These are phyloP conservation scores for Termitomyces sp. DNA, from an alignment of 768 basidiomycete genomes.

Conservation along the genomic window DNA sequence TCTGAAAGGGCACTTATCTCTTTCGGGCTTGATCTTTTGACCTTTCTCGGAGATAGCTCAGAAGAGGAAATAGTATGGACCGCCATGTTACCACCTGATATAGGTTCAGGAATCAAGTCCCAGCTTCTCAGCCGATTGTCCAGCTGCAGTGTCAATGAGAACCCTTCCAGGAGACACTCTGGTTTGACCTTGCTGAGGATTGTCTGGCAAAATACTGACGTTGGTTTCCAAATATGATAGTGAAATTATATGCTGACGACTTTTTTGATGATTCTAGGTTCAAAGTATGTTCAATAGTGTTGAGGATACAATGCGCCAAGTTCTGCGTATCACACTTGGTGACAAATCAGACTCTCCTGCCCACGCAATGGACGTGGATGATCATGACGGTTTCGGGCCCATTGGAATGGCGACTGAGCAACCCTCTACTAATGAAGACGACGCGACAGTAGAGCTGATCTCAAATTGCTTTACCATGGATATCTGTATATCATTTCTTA, in stretches of 20 bases:
- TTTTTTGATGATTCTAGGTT: conserved; percentile 33
- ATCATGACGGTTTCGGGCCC: conserved; percentile 56
- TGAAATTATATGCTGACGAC: neutral
- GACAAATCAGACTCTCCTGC: conserved; percentile 16
- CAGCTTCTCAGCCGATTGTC: conserved; percentile 41
- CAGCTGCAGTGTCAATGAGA: conserved; percentile 5
- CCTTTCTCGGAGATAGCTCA: conserved; percentile 31
- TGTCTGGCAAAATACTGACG: conserved; percentile 70
- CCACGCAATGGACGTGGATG: conserved; percentile 30
- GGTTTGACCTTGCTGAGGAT: conserved; percentile 46
- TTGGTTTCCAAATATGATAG: conserved; percentile 29
- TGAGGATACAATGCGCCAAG: conserved; percentile 28
- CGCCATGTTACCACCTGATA: conserved; percentile 44
- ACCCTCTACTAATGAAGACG: conserved; percentile 25
- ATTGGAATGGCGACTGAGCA: conserved; percentile 37
- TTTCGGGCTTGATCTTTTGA: conserved; percentile 62
- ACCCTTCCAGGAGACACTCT: conserved; percentile 11
- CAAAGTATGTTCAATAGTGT: conserved; percentile 40
- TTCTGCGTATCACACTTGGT: conserved; percentile 37
- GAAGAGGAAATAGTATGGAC: conserved; percentile 28
- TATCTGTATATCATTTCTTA: conserved; percentile 56
- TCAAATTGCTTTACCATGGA: conserved; percentile 36
- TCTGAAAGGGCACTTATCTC: conserved; percentile 65
- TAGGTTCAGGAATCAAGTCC: conserved; percentile 60
- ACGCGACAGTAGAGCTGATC: conserved; percentile 21